Base-by-base conservation (phyloP, 495 filamentous ascomycete genomes). In the Cercophora samala region DNA sequence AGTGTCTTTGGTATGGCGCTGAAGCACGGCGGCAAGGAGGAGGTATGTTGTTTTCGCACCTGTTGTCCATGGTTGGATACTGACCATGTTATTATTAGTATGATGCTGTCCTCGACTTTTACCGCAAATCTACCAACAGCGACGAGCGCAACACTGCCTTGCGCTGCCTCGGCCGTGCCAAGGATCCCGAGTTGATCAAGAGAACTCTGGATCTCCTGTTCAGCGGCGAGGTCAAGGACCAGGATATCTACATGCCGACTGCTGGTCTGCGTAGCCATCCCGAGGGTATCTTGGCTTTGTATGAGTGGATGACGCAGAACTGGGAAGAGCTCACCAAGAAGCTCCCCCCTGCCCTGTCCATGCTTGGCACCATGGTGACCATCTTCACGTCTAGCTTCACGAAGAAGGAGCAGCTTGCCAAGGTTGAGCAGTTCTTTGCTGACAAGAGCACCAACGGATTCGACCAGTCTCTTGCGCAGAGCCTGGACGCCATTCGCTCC, bases 141-240 rank as follows among this genome's bases (percentile, higher is more conserved):
- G 94, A 97, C 74, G 94, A 98, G 83, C 91, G 93, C 78, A 97
- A 96, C 73, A 95, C 93, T n/a, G 93, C 94, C 0, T 86, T 99
- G 42, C 91, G 95, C 69, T 87, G 87, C 67, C 84, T 99, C 9
- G 93, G 95, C 59, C 86, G 92, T 62, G 87, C 92, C 32, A 89
- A 90, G 69, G 81, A 89, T 56, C 87, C 91, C 17, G 85, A 88
- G 61, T 87, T 97, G 58, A 94, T 97, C 78, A 77, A 92, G 76
- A 87, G 88, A 64, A 94, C 93, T 2, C 85, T 99, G 19, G 83
- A 78, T 9, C 81, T 97, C 42, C 87, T 93, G 55, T 83, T 91
- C 66, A 87, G 88, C 77, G 85, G 88, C 53, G 90, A 97, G 67
- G 92, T 99, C 77, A 96, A 96, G 82, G 93, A 89, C 70, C 95